A percentile compares a stretch with the other conserved stretches of the same genome.
These are phyloP conservation scores for Teratosphaeria gauchensis DNA, from an alignment of 2,329 filamentous ascomycete species.

Conservation along the genomic window DNA sequence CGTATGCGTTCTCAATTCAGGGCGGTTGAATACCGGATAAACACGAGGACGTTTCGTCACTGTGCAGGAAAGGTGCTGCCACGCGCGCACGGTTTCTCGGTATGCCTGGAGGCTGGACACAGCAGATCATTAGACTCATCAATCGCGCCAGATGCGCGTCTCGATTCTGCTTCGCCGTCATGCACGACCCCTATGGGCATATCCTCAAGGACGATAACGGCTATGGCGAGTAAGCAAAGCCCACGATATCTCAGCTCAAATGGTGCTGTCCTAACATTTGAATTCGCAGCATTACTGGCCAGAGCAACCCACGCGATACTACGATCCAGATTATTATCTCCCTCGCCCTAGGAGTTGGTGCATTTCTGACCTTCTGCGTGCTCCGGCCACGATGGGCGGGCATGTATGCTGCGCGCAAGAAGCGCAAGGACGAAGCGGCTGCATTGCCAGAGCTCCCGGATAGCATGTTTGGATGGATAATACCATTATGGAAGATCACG, in stretches of 20 bases:
- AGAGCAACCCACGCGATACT: conserved; percentile 34
- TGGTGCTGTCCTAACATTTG: conserved; percentile 8
- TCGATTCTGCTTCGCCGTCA: background rate
- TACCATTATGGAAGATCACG: conserved; percentile 69
- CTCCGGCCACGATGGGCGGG: conserved; percentile 85
- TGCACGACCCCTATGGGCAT: background rate
- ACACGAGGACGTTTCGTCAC: background rate
- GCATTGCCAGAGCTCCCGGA: conserved; percentile 69
- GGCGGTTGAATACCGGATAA: background rate
- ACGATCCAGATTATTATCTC: conserved; percentile 63
- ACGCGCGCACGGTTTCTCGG: background rate
- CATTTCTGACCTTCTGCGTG: conserved; percentile 69
- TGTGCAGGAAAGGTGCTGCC: background rate
- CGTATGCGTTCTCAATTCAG: background rate
- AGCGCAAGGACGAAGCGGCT: conserved; percentile 45
- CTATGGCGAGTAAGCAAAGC: background rate
- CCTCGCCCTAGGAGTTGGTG: conserved; percentile 55
- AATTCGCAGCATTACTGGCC: conserved; percentile 20
- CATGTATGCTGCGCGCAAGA: conserved; percentile 76
- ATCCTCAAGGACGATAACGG: background rate
- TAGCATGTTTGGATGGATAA: conserved; percentile 87
- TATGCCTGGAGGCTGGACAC: background rate
- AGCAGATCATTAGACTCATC: background rate
- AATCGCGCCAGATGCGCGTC: background rate
- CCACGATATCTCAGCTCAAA: background rate